Base-by-base conservation (phyloP, 1,284 basidiomycete species). In the Leccinum griseonigrum region DNA sequence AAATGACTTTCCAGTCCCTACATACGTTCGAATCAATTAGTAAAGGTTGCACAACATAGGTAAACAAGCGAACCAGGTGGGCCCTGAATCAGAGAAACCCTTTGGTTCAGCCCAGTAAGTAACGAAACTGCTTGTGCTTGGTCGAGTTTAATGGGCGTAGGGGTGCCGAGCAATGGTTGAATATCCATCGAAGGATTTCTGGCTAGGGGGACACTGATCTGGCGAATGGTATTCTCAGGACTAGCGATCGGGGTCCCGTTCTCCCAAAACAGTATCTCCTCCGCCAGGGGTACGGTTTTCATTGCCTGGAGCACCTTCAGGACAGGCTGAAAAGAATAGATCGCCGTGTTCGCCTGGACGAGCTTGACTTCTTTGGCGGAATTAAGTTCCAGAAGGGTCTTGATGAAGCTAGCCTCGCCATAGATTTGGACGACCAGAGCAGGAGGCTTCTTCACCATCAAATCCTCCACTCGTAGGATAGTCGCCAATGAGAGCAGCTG, bases 1-100 rank as follows among this genome's bases (percentile, higher is more conserved):
- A 65, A 88, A 88, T 0, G 85, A 87, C 62, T 88, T 88, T 1
- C 86, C 87, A 0, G 86, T 88, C 0, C 86, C 87, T 88, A 53
- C 7, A 16, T 38, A 8, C 22, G 52, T 59, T 7, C 34, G 26
- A 11, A 50, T 61, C 16, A 63, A 43, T 53, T 26, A 53, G 51
- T 9, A 31, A 22, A 34, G 10, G 28, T 36, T 16, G 29, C 2
- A 29, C 5, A 38, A 40, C 3, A 55, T 55, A 31, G 32, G 22
- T 7, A 28, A 36, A 52, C 10, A 11, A 51, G 65, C 78, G 43
- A 70, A 86, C 86, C 87, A 54, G 86, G 87, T 0, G 86, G 87
- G 0, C 86, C 86, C 71, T 88, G 87, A 34, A 88, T 85, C 16
- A 88, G 67, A 0, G 85, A 82, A 3, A 88, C 75, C 5, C 69